phyloP scores from a whole-genome alignment of 78 protist species.

The Dictyostelium purpureum region DNA sequence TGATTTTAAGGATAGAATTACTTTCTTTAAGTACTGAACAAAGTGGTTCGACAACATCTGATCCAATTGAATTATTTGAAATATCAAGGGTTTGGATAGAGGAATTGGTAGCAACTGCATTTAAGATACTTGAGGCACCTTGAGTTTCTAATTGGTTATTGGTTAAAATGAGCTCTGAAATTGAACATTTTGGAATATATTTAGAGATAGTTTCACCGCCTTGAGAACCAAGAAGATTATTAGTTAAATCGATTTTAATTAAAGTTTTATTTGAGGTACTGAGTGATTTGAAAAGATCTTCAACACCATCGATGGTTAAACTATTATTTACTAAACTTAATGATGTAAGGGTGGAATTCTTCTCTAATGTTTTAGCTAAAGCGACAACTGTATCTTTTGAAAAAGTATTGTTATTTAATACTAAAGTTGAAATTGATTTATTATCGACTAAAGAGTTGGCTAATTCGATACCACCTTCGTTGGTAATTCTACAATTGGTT shows the following conservation, averaged over 20 bases:
- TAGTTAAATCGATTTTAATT: constrained; percentile 9
- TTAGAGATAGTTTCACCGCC: constrained; percentile 30
- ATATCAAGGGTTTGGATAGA: constrained; percentile 27
- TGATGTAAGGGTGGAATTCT: neutral
- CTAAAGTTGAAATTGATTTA: constrained; percentile 18
- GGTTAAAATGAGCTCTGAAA: neutral
- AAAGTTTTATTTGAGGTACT: neutral
- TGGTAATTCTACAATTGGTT: constrained; percentile 42
- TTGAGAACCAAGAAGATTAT: constrained; percentile 30
- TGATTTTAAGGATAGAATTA: constrained; percentile 10
- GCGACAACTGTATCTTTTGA: neutral
- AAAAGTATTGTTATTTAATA: constrained; percentile 14
- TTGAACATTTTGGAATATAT: neutral
- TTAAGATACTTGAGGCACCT: constrained; percentile 6
- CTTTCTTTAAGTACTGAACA: neutral
- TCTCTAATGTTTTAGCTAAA: neutral
- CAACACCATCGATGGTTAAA: neutral
- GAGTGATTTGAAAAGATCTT: neutral
- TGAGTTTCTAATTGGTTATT: constrained; percentile 22
- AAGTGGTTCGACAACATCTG: neutral
- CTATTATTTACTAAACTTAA: neutral
- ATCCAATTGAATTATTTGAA: constrained; percentile 21
- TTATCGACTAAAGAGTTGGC: constrained; percentile 13
- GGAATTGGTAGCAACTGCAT: neutral
- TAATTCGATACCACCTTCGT: constrained; percentile 59